These are phyloP conservation scores for Paramecium sexaurelia DNA, from an alignment of 73 alveolate species.

Conservation along the genomic window DNA sequence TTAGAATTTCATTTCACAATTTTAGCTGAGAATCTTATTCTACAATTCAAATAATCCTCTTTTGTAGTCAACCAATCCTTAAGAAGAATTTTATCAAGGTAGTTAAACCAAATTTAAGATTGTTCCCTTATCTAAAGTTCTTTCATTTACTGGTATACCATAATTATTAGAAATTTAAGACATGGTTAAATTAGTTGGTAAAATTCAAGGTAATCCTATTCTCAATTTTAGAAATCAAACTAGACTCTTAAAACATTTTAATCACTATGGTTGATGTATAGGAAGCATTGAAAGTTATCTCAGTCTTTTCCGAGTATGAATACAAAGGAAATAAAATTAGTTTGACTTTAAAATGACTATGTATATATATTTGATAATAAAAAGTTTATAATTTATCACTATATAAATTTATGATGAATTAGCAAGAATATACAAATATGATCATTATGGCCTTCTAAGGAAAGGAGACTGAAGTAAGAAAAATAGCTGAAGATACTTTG, in stretches of 20 bases:
- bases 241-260: background rate
- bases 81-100: background rate
- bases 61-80: background rate
- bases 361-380: background rate
- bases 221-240: background rate
- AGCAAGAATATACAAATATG: background rate
- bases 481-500: background rate
- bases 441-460: background rate
- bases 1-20: background rate
- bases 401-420: background rate
- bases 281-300: slow-evolving; percentile 44
- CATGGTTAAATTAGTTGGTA: slow-evolving; percentile 38
- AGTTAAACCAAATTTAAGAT: background rate
- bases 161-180: background rate
- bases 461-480: background rate
- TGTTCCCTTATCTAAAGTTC: background rate
- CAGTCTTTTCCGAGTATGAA: slow-evolving; percentile 46
- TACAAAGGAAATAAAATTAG: slow-evolving; percentile 22
- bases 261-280: background rate
- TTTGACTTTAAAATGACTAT: slow-evolving; percentile 4
- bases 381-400: background rate
- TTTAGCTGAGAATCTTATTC: slow-evolving; percentile 18
- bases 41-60: background rate
- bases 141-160: background rate
- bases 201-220: slow-evolving; percentile 32